These are phyloP conservation scores for Yamadazyma pseudoaaseri DNA, from an alignment of 1,139 yeast genomes.

Conservation along the genomic window DNA sequence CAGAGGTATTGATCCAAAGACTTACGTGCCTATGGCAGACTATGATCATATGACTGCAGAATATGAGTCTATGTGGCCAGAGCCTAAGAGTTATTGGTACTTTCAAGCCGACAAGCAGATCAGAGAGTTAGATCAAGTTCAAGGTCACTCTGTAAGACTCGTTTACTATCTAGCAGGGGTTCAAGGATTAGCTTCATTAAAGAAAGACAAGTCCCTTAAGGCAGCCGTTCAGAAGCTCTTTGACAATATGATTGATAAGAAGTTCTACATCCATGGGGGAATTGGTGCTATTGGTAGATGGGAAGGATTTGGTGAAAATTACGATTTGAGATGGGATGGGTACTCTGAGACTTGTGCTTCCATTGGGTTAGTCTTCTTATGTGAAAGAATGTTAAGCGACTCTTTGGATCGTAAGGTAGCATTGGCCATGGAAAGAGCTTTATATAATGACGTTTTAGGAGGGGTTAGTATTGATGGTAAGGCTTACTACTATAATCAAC, in stretches of 20 bases:
- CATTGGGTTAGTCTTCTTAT: slow-evolving; percentile 16
- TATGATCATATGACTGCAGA: slow-evolving; percentile 10
- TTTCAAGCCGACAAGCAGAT: slow-evolving; percentile 16
- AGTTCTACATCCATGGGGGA: slow-evolving; percentile 22
- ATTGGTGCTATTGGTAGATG: slow-evolving; percentile 19
- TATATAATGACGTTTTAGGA: slow-evolving; percentile 17
- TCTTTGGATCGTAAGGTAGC: slow-evolving; percentile 14
- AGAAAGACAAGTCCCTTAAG: slow-evolving; percentile 12
- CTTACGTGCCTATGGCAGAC: slow-evolving; percentile 10
- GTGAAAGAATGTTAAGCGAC: slow-evolving; percentile 14
- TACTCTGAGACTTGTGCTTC: slow-evolving; percentile 24
- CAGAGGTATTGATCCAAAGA: slow-evolving; percentile 17
- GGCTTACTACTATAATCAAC: slow-evolving; percentile 18
- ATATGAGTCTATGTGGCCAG: slow-evolving; percentile 13
- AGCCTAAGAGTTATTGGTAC: slow-evolving; percentile 20
- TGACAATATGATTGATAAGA: slow-evolving; percentile 19
- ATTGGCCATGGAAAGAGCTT: slow-evolving; percentile 17
- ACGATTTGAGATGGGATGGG: slow-evolving; percentile 20
- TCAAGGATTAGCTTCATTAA: slow-evolving; percentile 15
- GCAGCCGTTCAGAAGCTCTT: slow-evolving; percentile 15
- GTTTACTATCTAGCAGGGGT: slow-evolving; percentile 18
- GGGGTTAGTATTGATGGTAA: slow-evolving; percentile 19
- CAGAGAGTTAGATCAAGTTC: slow-evolving; percentile 13
- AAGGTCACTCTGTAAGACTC: slow-evolving; percentile 19
- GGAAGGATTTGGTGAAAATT: slow-evolving; percentile 23